Evolutionary conservation across 148 eudicot species (phyloP).

Genomic region (Camellia sinensis): DNA sequence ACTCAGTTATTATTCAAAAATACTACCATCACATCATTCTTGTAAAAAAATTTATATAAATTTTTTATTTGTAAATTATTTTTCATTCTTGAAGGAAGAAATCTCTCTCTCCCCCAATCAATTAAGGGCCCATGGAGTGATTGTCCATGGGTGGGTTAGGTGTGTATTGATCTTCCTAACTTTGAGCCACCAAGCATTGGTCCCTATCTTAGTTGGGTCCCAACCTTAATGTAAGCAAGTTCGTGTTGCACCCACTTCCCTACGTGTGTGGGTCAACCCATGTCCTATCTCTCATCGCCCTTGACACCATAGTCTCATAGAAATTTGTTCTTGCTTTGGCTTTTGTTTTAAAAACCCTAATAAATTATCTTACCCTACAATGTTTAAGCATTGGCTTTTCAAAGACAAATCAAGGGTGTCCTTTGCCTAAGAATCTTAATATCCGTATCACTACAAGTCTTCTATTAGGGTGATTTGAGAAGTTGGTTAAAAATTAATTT

Average conservation of each 20-base stretch:
- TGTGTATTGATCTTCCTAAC: constrained; percentile 1
- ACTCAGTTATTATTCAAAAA: no score
- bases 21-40: no score
- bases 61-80: no score
- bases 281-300: neutral
- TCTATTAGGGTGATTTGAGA: no score
- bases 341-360: neutral
- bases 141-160: neutral
- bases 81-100: no score
- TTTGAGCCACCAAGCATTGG: neutral
- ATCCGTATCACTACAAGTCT: neutral
- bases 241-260: neutral
- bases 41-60: no score
- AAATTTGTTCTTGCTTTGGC: neutral
- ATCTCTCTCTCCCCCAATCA: neutral
- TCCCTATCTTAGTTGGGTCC: neutral
- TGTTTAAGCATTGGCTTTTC: neutral
- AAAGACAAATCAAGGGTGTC: neutral
- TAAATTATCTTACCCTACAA: constrained; percentile 5
- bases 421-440: neutral
- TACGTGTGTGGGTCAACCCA: neutral
- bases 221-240: neutral
- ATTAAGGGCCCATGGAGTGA: no score
- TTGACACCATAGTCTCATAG: no score
- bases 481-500: no score